These are phyloP conservation scores for Calonectria naviculata DNA, from an alignment of 2,329 filamentous ascomycete genomes.

Conservation along the genomic window DNA sequence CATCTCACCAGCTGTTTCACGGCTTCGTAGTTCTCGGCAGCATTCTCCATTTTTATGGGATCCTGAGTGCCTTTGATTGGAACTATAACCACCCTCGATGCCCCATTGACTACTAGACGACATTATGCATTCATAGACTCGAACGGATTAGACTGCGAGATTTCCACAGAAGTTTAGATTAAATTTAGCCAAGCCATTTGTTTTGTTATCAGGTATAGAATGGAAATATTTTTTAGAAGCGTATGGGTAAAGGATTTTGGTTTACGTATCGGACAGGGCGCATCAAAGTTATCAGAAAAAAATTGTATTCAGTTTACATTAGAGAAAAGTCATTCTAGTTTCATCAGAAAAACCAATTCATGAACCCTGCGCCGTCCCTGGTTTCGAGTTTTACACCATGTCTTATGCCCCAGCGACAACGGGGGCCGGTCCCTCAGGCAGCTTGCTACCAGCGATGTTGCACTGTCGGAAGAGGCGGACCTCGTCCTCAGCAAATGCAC, in stretches of 20 bases:
- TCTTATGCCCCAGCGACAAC: background rate
- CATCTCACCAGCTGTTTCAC: constrained; percentile 58
- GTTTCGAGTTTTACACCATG: background rate
- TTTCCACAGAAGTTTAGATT: background rate
- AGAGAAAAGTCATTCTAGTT: background rate
- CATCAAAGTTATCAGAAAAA: background rate
- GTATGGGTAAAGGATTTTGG: too few relatives aligned
- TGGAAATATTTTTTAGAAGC: background rate
- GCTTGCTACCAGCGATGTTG: constrained; percentile 76
- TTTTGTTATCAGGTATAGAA: background rate
- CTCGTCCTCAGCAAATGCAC: constrained; percentile 79
- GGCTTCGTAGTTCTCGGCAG: constrained; percentile 34
- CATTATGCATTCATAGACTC: background rate
- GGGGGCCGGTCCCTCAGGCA: constrained; percentile 61
- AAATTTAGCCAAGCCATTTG: background rate
- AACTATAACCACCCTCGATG: constrained; percentile 14
- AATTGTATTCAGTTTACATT: background rate
- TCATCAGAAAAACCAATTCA: background rate
- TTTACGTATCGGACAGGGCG: background rate
- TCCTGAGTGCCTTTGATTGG: constrained; percentile 33
- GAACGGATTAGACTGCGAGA: background rate
- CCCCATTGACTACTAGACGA: background rate
- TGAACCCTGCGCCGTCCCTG: background rate
- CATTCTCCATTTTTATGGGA: constrained; percentile 34
- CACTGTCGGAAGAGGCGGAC: constrained; percentile 82